Percentiles rank a stretch among this genome's conserved stretches.
Evolutionary conservation across 106 monocot species (phyloP).

Genomic region (Posidonia australis): DNA sequence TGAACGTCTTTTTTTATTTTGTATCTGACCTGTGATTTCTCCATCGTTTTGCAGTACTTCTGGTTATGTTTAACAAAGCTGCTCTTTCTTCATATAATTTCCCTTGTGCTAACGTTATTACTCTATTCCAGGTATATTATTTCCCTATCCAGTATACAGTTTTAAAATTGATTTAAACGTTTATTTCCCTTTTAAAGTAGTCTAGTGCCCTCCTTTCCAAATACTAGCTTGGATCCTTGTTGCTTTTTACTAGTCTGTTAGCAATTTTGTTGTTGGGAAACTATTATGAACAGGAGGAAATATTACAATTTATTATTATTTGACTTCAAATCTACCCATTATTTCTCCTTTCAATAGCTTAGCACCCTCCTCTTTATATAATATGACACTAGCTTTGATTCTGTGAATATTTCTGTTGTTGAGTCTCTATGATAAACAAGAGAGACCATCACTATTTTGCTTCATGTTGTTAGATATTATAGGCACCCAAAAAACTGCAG

Average conservation of each 20-base stretch:
- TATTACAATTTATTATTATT: background rate
- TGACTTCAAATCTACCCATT: too few relatives aligned
- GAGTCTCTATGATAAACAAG: too few relatives aligned
- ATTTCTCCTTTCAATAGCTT: too few relatives aligned
- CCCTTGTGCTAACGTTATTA: constrained; percentile 89
- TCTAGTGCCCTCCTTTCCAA: background rate
- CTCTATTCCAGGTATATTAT: constrained; percentile 70
- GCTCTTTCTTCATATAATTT: constrained; percentile 90
- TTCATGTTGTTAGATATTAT: too few relatives aligned
- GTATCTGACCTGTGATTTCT: background rate
- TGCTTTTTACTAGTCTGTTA: background rate
- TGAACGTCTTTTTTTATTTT: too few relatives aligned
- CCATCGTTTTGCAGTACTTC: constrained; percentile 48
- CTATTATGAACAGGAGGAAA: background rate
- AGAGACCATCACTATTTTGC: too few relatives aligned
- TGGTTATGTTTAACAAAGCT: constrained; percentile 95
- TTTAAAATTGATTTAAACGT: background rate
- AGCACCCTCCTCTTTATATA: too few relatives aligned
- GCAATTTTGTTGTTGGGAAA: background rate
- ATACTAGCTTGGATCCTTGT: background rate
- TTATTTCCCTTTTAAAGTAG: background rate
- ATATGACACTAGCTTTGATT: too few relatives aligned
- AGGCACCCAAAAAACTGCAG: too few relatives aligned
- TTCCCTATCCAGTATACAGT: background rate
- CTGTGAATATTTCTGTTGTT: too few relatives aligned